A percentile compares a stretch with the other conserved stretches of the same genome.
These are phyloP conservation scores for Aspergillus puulaauensis DNA, from an alignment of 2,329 filamentous ascomycete genomes.

Conservation along the genomic window DNA sequence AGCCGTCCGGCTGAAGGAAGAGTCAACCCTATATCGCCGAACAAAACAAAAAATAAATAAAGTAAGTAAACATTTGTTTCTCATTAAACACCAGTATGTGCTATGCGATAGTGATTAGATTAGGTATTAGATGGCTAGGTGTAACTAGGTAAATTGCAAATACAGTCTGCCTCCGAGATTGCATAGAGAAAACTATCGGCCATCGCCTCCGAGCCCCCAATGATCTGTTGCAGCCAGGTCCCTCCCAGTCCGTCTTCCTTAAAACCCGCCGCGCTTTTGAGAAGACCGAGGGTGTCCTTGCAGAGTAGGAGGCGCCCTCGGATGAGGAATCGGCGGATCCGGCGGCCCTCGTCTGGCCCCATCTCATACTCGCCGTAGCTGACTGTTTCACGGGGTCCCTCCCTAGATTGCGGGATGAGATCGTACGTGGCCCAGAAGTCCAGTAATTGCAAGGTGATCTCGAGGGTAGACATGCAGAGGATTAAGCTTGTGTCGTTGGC, in stretches of 20 bases:
- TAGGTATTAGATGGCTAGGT: not conserved
- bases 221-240: constrained; percentile 27
- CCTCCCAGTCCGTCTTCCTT: constrained; percentile 11
- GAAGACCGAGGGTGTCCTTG: constrained; percentile 23
- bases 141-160: constrained; percentile 19
- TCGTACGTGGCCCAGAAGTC: constrained; percentile 32
- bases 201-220: constrained; percentile 29
- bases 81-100: not conserved
- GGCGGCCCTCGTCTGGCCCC: constrained; percentile 26
- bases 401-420: constrained; percentile 11
- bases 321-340: constrained; percentile 29
- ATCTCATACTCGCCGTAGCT: constrained; percentile 35
- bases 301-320: constrained; percentile 28
- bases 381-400: constrained; percentile 13
- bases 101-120: not conserved
- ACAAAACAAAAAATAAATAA: not conserved
- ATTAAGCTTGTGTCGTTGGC: constrained; percentile 24
- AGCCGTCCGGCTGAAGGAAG: not conserved
- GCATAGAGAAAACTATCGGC: constrained; percentile 29
- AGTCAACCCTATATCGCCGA: not conserved
- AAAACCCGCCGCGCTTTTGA: constrained; percentile 20
- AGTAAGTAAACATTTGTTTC: not conserved
- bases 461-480: constrained; percentile 31
- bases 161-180: constrained; percentile 27
- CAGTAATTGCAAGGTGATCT: constrained; percentile 30